Evolutionary conservation across 306 rosid species (phyloP).

Genomic region (Arachis hypogaea): DNA sequence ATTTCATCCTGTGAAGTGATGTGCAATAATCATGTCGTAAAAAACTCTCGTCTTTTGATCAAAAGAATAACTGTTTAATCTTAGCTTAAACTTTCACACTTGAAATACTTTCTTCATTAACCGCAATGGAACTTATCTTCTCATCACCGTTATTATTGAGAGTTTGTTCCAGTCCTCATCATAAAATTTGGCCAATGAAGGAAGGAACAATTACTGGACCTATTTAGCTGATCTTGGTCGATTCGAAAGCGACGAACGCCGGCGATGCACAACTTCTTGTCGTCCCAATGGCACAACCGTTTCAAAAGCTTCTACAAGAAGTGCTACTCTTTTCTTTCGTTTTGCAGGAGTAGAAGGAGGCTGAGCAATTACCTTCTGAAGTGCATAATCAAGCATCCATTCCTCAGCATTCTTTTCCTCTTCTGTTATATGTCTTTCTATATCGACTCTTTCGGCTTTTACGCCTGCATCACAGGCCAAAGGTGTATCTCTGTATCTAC

Average conservation of each 20-base stretch:
- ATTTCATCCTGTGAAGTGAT: too few species aligned
- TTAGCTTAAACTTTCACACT: too few species aligned
- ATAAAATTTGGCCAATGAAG: too few species aligned
- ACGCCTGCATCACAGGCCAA: slow-evolving; percentile 47
- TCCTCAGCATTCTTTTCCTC: slow-evolving; percentile 70
- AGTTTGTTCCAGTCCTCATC: too few species aligned
- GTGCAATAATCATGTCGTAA: too few species aligned
- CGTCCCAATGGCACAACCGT: slow-evolving; percentile 56
- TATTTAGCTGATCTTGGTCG: slow-evolving; percentile 7
- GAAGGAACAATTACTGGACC: too few species aligned
- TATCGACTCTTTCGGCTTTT: slow-evolving; percentile 60
- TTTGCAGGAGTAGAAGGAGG: slow-evolving; percentile 72
- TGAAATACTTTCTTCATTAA: too few species aligned
- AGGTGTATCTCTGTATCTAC: slow-evolving; percentile 40
- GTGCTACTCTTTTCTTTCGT: slow-evolving; percentile 71
- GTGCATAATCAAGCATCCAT: slow-evolving; percentile 92
- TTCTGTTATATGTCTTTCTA: slow-evolving; percentile 55
- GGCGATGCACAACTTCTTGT: slow-evolving; percentile 47
- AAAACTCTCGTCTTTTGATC: too few species aligned
- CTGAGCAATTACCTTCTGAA: slow-evolving; percentile 75
- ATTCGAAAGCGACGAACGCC: slow-evolving; percentile 37
- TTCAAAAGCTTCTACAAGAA: slow-evolving; percentile 84
- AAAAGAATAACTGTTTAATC: too few species aligned
- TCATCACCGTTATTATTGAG: too few species aligned
- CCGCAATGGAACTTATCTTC: too few species aligned